phyloP scores from a whole-genome alignment of 345 rosid genomes.

The Gossypium mustelinum region DNA sequence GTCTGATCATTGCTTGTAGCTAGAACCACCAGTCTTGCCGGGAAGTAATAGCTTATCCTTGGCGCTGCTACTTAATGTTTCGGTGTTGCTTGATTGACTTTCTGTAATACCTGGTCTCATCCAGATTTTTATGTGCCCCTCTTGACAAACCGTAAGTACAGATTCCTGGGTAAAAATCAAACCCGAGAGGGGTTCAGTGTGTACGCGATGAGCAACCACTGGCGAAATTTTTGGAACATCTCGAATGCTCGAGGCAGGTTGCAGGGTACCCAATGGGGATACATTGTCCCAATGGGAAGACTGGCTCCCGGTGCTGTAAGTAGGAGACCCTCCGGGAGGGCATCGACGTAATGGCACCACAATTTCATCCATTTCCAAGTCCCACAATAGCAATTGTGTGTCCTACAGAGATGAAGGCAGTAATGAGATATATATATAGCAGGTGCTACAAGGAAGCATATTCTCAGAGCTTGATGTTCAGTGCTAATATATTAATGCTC shows the following conservation, averaged over 20 bases:
- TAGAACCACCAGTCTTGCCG: constrained; percentile 53
- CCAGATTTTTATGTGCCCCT: constrained; percentile 96
- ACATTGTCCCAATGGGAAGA: constrained; percentile 95
- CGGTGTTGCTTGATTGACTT: constrained; percentile 54
- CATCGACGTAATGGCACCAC: constrained; percentile 88
- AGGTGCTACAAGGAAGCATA: constrained; percentile 4
- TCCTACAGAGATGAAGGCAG: constrained; percentile 51
- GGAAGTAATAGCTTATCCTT: constrained; percentile 62
- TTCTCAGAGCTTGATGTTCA: constrained; percentile 7
- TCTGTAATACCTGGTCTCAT: constrained; percentile 71
- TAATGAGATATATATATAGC: neutral
- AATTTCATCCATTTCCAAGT: constrained; percentile 94
- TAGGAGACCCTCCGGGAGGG: constrained; percentile 96
- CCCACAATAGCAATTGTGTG: constrained; percentile 95
- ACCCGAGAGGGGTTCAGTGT: constrained; percentile 93
- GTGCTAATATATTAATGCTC: neutral
- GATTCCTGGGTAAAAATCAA: constrained; percentile 84
- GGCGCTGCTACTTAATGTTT: constrained; percentile 54
- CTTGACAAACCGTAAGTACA: constrained; percentile 81
- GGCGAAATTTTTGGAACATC: constrained; percentile 96
- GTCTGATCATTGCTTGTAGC: constrained; percentile 60
- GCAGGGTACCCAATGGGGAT: constrained; percentile 71
- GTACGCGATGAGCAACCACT: constrained; percentile 79
- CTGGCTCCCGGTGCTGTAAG: constrained; percentile 94
- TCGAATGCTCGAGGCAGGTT: constrained; percentile 86